Evolutionary conservation across 495 filamentous ascomycete species (phyloP).

Genomic region (Penicillium bialowiezense): DNA sequence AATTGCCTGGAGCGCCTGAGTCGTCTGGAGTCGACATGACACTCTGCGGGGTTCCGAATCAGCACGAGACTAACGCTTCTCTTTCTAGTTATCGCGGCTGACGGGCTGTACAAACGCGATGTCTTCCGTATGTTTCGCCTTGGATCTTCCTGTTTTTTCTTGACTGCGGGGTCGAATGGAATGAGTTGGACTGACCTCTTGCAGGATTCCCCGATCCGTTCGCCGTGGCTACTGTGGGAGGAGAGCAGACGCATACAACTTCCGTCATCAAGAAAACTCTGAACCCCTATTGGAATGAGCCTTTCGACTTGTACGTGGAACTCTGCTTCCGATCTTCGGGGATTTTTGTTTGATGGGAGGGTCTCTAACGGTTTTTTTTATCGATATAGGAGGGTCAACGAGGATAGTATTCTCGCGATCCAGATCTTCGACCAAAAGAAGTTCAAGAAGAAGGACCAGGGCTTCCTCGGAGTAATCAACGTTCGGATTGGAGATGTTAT

Average conservation of each 20-base stretch:
- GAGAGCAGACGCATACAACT: constrained; percentile 95
- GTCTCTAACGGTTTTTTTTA: neutral
- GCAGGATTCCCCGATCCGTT: constrained; percentile 96
- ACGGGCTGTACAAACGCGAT: constrained; percentile 98
- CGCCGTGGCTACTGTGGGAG: constrained; percentile 91
- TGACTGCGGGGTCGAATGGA: constrained; percentile 8
- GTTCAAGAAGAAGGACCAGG: constrained; percentile 99
- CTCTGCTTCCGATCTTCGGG: too few species aligned
- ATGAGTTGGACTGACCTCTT: constrained; percentile 15
- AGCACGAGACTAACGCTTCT: constrained; percentile 21
- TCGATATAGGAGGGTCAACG: constrained; percentile 69
- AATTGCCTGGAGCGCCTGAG: constrained; percentile 11
- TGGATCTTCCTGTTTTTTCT: neutral
- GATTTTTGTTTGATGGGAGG: too few species aligned
- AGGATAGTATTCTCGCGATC: constrained; percentile 93
- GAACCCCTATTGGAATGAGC: constrained; percentile 99
- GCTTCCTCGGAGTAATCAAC: constrained; percentile 96
- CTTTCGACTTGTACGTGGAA: constrained; percentile 82
- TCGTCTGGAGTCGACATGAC: constrained; percentile 11
- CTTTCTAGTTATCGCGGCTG: constrained; percentile 85
- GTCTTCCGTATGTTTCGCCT: constrained; percentile 72
- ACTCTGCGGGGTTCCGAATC: constrained; percentile 21
- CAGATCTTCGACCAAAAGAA: constrained; percentile 99
- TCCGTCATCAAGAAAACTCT: constrained; percentile 93
- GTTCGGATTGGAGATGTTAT: constrained; percentile 91